Evolutionary conservation across 176 grass and related monocot genomes (phyloP), one percentile per base, ranked within the genome.

Genomic region (Phoenix roebelenii): DNA sequence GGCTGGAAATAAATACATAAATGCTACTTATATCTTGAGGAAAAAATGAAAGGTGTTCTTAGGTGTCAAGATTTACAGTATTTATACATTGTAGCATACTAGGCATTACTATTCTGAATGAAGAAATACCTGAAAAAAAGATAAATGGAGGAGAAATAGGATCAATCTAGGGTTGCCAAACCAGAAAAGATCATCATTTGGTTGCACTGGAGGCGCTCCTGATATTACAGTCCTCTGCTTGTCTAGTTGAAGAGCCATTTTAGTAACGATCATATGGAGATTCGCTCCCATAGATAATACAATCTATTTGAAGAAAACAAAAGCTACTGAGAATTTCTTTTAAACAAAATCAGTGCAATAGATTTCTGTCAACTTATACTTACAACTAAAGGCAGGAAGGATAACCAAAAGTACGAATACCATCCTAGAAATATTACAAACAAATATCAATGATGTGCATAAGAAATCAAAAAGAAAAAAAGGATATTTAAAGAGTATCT

Each of bases 391-490:
- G 63, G 63, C 20, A 18, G 16, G 23, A 65, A 65, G 22, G 63
- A 65, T 16, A 65, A 49, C 63, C 63, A 65, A 49, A 65, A 65
- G 63, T 65, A 65, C 5, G 63, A 65, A 65, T 65, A 65, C 63
- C 63, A 65, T 25, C 63, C 63, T 65, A n/a, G 23, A 26, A 25
- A 18, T 52, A 26, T 18, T 52, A 17, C 7, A 16, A 25, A 52
- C 63, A 18, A 10, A 4, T 64, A 3, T 22, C 18, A 24, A 16
- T 3, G 50, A 30, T 59, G 5, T 59, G 23, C 57, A 18, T 50
- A 16, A 50, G 0, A 16, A 3, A 55, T 55, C 54, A 23, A 55
- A 55, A 6, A 12, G 52, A 16, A 9, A 64, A 25, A 10, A 26
- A 16, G 22, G 22, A 52, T 25, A 28, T 30, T 59, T 20, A 12